A percentile compares a stretch with the other conserved stretches of the same genome.
These are phyloP conservation scores for Cydonia oblonga DNA, from an alignment of 331 rosid species.

Conservation along the genomic window DNA sequence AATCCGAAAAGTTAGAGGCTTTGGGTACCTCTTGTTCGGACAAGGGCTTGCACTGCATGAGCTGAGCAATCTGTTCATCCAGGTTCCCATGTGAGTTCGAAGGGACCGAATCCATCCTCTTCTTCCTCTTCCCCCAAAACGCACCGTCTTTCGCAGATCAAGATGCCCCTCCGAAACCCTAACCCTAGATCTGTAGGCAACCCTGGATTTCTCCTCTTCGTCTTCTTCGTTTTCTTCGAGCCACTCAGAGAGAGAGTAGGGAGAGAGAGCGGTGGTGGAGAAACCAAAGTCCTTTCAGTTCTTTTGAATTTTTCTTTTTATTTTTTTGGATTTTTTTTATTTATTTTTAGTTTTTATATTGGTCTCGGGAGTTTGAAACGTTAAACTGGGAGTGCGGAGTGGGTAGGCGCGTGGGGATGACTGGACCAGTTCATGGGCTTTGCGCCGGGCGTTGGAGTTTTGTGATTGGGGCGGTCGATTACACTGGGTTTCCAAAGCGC, in stretches of 20 bases:
- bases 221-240: neutral
- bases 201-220: slow-evolving; percentile 11
- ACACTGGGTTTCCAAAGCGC: neutral
- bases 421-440: neutral
- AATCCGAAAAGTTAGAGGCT: neutral
- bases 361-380: neutral
- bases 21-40: slow-evolving; percentile 74
- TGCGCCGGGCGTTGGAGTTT: neutral
- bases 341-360: neutral
- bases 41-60: slow-evolving; percentile 98
- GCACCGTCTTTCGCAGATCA: slow-evolving; percentile 18
- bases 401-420: neutral
- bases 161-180: slow-evolving; percentile 34
- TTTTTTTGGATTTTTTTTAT: neutral
- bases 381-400: neutral
- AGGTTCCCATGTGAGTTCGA: slow-evolving; percentile 83
- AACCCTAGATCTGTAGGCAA: slow-evolving; percentile 1
- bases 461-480: neutral
- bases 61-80: slow-evolving; percentile 91
- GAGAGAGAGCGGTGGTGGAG: slow-evolving; percentile 24
- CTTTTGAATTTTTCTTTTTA: neutral
- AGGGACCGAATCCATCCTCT: slow-evolving; percentile 60
- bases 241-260: neutral
- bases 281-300: slow-evolving; percentile 19
- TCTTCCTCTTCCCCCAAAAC: slow-evolving; percentile 3